A percentile compares a stretch with the other conserved stretches of the same genome.
These are phyloP conservation scores for Epichloe sibirici DNA, from an alignment of 2,329 filamentous ascomycete species.

Conservation along the genomic window DNA sequence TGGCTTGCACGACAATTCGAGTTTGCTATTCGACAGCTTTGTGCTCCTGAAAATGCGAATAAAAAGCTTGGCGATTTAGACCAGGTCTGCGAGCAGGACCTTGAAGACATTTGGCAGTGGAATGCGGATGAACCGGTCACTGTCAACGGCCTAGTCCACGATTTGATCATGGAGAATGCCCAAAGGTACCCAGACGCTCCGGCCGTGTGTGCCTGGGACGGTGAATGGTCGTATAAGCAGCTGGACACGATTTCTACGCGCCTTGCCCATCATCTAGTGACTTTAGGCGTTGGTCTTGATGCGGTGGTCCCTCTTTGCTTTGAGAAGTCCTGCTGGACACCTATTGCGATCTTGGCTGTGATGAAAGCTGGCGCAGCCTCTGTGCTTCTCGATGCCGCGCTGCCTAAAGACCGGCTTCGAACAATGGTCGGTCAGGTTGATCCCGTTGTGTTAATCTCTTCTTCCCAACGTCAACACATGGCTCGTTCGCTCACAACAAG, in stretches of 20 bases:
- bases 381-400: slow-evolving; percentile 7
- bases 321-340: slow-evolving; percentile 3
- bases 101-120: no score
- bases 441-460: slow-evolving; percentile 9
- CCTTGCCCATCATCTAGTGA: slow-evolving; percentile 5
- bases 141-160: no score
- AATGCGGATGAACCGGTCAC: no score
- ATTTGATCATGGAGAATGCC: no score
- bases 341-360: background rate
- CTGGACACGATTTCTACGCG: slow-evolving; percentile 9
- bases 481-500: background rate
- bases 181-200: background rate
- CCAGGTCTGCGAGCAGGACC: no score
- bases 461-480: background rate
- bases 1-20: no score
- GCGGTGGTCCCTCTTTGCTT: background rate
- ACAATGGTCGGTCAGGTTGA: slow-evolving; percentile 9
- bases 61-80: no score
- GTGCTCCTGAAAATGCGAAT: no score
- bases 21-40: no score
- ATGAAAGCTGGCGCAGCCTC: background rate
- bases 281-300: background rate
- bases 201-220: slow-evolving; percentile 16
- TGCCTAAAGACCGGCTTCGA: slow-evolving; percentile 7
- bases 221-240: slow-evolving; percentile 28